phyloP scores from a whole-genome alignment of 306 rosid species.

The Pterocarpus santalinus region DNA sequence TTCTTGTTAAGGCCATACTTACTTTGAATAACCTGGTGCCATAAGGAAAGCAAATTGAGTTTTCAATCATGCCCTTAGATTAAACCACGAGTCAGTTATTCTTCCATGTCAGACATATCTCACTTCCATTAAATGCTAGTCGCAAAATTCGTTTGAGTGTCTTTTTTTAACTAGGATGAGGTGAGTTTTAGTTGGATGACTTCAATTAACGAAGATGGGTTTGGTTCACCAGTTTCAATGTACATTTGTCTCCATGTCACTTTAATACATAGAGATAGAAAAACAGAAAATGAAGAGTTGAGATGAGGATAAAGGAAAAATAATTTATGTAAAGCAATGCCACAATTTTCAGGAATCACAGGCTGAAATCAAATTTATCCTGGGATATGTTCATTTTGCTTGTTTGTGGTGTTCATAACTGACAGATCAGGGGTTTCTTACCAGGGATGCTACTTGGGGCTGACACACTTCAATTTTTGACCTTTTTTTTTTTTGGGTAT shows the following conservation, averaged over 20 bases:
- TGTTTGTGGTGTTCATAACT: not conserved
- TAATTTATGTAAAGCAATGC: not conserved
- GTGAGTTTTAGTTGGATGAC: no score
- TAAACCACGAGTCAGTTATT: no score
- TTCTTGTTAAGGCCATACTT: no score
- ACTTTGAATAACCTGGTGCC: no score
- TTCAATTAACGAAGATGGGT: not conserved
- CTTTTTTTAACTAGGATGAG: no score
- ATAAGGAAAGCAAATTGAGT: no score
- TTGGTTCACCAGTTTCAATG: not conserved
- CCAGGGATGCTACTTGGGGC: not conserved
- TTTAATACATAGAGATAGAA: not conserved
- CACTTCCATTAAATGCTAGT: no score
- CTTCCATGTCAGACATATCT: no score
- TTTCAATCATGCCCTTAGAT: no score
- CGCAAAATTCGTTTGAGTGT: no score
- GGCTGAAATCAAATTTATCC: not conserved
- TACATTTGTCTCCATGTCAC: not conserved
- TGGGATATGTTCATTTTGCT: not conserved
- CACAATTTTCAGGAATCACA: not conserved
- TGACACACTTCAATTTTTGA: not conserved
- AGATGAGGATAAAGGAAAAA: not conserved
- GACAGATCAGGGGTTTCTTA: not conserved
- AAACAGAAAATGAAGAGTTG: slow-evolving; percentile 3
- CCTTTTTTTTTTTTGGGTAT: not conserved